A percentile compares a stretch with the other conserved stretches of the same genome.
Evolutionary conservation across 208 protist species (phyloP).

Genomic region (Trypanosoma scelopori): DNA sequence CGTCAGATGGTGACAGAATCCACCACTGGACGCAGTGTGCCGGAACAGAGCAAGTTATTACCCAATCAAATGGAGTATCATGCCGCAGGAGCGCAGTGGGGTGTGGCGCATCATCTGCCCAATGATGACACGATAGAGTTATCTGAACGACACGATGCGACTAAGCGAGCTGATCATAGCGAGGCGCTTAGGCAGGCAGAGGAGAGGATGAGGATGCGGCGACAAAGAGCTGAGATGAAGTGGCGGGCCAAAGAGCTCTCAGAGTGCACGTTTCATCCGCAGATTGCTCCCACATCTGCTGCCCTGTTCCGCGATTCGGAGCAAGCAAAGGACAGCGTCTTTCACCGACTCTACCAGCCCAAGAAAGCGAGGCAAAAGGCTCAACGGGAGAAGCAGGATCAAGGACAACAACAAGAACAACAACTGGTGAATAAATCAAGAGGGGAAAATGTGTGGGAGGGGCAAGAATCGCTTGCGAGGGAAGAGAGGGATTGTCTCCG

Average conservation of each 20-base stretch:
- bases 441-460: not conserved
- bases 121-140: slow-evolving; percentile 23
- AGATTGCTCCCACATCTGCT: slow-evolving; percentile 53
- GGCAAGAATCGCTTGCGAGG: slow-evolving; percentile 21
- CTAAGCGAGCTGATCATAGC: not conserved
- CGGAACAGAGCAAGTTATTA: too few species aligned
- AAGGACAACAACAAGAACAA: slow-evolving; percentile 10
- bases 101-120: not conserved
- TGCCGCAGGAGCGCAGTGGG: not conserved
- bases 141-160: slow-evolving; percentile 12
- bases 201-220: slow-evolving; percentile 4
- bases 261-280: slow-evolving; percentile 81
- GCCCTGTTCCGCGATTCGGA: slow-evolving; percentile 29
- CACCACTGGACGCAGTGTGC: too few species aligned
- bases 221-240: slow-evolving; percentile 14
- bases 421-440: not conserved
- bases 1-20: not conserved
- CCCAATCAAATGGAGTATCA: too few species aligned
- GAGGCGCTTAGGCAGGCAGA: not conserved
- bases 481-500: slow-evolving; percentile 52
- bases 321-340: slow-evolving; percentile 35
- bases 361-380: slow-evolving; percentile 29
- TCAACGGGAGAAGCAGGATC: slow-evolving; percentile 33
- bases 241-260: slow-evolving; percentile 32
- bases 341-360: slow-evolving; percentile 69